Base-by-base conservation (phyloP, 2,329 filamentous ascomycete genomes). In the Hysterium pulicare region DNA sequence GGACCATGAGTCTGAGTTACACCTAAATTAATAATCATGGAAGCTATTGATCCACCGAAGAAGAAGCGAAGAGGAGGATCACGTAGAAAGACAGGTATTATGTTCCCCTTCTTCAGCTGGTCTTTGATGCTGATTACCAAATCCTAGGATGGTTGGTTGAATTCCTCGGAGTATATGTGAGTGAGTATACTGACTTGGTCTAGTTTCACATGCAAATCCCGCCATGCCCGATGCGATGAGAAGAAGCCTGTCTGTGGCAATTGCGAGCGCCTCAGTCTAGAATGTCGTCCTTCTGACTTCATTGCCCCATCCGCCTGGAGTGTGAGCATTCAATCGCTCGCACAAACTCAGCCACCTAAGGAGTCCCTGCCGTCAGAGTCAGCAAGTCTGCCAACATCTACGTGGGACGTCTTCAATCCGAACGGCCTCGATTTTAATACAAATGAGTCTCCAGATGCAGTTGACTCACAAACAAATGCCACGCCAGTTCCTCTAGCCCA, bases 191-290 rank as follows among this genome's bases (percentile, higher is more conserved):
- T 24, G 13, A 13, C 24, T 28, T 33, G 2, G 9, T 33, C n/a
- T 32, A 65, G 62, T 40, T 40, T 58, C 21, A 64, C 61, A 3
- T 64, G 61, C 37, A 65, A 64, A 45, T 47, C 55, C 2, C 51
- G 62, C n/a, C 61, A 66, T 38, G 57, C 54, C 15, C 54, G 61
- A 17, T 66, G 62, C 38, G 62, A 66, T 19, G 62, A 66, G 38
- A 57, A 50, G 35, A 62, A 54, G 21, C 62, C 62, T 10, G 44
- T 56, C 10, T 65, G 62, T 39, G 51, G 61, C n/a, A 64, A 56
- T 21, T 64, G 61, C 34, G 54, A 53, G 19, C 53, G 61, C 9
- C 48, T 64, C 1, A 48, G 55, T 33, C 49, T 65, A 2, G 45
- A 55, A 23, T 65, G 61, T 36, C 50, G 57, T 33, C 54, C 47